Evolutionary conservation across 306 rosid species (phyloP), one percentile per base, ranked within the genome.

Genomic region (Ormosia emarginata): DNA sequence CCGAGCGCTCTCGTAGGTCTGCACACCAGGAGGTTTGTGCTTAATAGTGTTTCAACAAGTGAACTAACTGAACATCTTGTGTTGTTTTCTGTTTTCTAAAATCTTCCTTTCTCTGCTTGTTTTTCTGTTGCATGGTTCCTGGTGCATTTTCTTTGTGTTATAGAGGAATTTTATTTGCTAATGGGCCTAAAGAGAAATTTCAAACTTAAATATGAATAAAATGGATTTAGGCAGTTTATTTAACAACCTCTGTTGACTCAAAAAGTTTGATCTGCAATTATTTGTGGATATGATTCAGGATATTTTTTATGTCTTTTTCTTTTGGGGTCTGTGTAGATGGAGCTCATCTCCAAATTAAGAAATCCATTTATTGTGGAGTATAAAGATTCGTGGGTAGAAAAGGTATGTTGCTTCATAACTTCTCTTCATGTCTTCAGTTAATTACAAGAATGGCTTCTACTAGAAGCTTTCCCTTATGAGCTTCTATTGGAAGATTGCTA

Each of bases 371-470:
- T 94, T 66, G 98, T 94, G 84, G 97, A 94, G 83, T 94, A 94
- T 84, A 94, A 94, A 83, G 98, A 94, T 88, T 94, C 98, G 34
- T 94, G 98, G 98, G 98, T 94, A 8, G 97, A 94, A 89, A 94
- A 92, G 97, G 98, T 92, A 84, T 29, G 73, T 8, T 49, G 78
- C 13, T 59, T 70, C 52, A 15, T 57, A 44, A 62, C 63, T 69
- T 85, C 15, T 43, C 10, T 50, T 70, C 1, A 47, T 63, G 58
- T 74, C 17, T 63, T 69, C 12, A 14, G 39, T 62, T 69, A 36
- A 43, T 75, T 80, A 32, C 29, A 5, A 68, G 71, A 67, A 67
- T 58, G 73, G 44, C 33, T 49, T 59, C 74, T 65, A 10, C 39
- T 12, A 57, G 46, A 58, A 33, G 67, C 58, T 73, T 66, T 30